Conservation (phyloP, 2,329 filamentous ascomycete genomes). For the Gliomastix tumulicola region DNA sequence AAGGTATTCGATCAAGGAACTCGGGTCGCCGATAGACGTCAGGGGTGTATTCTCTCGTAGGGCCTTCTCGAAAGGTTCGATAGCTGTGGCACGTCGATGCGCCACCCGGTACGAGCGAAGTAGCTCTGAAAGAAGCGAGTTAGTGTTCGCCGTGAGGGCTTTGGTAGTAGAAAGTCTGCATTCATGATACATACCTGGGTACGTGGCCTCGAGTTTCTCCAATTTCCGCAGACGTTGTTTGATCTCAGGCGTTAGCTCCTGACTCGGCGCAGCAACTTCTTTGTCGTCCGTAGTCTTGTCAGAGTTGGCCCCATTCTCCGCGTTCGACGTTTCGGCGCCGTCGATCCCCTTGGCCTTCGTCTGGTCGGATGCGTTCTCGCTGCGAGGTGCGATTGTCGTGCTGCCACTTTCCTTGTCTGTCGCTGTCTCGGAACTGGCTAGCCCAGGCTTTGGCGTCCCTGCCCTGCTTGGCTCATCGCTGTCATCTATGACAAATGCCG, state of each 20-base stretch:
- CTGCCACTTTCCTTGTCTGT: neutral
- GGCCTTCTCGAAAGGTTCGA: slow-evolving; percentile 88
- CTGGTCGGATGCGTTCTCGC: too few species aligned
- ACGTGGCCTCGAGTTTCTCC: slow-evolving; percentile 84
- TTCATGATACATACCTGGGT: slow-evolving; percentile 53
- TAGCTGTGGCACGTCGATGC: slow-evolving; percentile 76
- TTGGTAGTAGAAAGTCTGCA: slow-evolving; percentile 4
- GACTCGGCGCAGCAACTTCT: slow-evolving; percentile 8
- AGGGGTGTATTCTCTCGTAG: slow-evolving; percentile 90
- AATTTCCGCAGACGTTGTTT: slow-evolving; percentile 71
- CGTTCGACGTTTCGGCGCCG: too few species aligned
- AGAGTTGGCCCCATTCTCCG: slow-evolving; percentile 6
- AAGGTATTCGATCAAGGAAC: slow-evolving; percentile 81
- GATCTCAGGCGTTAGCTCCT: slow-evolving; percentile 67
- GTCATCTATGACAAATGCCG: slow-evolving; percentile 81
- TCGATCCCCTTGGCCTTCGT: neutral
- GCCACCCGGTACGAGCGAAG: slow-evolving; percentile 88
- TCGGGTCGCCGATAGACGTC: slow-evolving; percentile 79
- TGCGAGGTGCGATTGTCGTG: too few species aligned
- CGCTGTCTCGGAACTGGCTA: slow-evolving; percentile 3
- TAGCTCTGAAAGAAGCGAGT: slow-evolving; percentile 51
- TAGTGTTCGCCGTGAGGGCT: neutral
- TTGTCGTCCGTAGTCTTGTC: slow-evolving; percentile 3
- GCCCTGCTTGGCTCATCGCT: slow-evolving; percentile 61
- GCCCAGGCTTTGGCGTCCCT: slow-evolving; percentile 45